Evolutionary conservation across 192 early-diverging fungal species (phyloP), one percentile per base, ranked within the genome.

Genomic region (Podila epicladia): DNA sequence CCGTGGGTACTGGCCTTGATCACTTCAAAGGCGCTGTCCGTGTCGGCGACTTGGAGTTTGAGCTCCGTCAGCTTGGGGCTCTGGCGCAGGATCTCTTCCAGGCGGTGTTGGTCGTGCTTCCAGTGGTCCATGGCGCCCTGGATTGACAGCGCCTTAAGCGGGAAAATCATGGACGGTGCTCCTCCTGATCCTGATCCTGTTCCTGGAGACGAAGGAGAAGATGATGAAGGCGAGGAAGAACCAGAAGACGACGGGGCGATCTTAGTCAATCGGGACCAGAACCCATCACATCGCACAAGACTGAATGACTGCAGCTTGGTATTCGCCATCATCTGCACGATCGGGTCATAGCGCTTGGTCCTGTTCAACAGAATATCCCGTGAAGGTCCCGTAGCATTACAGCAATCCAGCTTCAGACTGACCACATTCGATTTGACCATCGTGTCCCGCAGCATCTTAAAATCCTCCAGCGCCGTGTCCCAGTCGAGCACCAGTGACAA

Each of bases 191-290:
- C 41, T 45, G 41, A 45, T 45, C 41, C 41, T 33, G 31, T 37
- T 17, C 41, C 41, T 45, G 41, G 64, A 17, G 45, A 51, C 32
- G 35, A 26, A 19, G 45, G 1, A 11, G 41, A 11, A 4, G 29
- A 19, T 57, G 49, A 58, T 19, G 65, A 19, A 55, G n/a, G 26
- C 5, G 62, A 29, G 5, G 62, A 45, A 49, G 62, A 45, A 19
- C 38, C 9, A 31, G 62, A 63, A 20, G 65, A 53, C 3, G 67
- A 5, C 4, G 37, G 7, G 1, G 50, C 15, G 33, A 33, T 0
- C 24, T 75, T 75, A 19, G 58, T 64, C 20, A 69, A 35, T 38
- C 73, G 31, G 28, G 50, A 64, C 73, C 73, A 75, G 49, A 75
- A 75, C 3, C 61, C 60, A 29, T 75, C 73, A 49, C 73, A 75